Evolutionary conservation across 2,329 filamentous ascomycete genomes (phyloP).

Genomic region (Colletotrichum sp.): DNA sequence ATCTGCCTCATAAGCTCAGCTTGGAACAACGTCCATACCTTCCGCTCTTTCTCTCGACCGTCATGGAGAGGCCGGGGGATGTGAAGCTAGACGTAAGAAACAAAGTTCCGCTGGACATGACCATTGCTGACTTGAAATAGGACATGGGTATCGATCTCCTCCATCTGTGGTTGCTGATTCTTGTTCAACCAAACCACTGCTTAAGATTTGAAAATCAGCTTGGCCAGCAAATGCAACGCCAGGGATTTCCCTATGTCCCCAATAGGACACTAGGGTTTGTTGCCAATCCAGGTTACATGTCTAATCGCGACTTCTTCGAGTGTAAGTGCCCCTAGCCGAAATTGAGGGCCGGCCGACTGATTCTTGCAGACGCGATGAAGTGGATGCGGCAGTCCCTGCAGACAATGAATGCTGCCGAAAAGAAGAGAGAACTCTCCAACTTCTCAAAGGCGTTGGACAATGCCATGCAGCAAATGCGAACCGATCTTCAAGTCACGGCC

Average conservation of each 20-base stretch:
- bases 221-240: conserved; percentile 48
- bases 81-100: conserved; percentile 47
- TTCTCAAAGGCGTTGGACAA: conserved; percentile 48
- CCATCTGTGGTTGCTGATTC: conserved; percentile 57
- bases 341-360: background rate
- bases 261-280: conserved; percentile 40
- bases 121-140: conserved; percentile 19
- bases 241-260: conserved; percentile 48
- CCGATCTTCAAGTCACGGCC: conserved; percentile 48
- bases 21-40: conserved; percentile 49
- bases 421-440: conserved; percentile 41
- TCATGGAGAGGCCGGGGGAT: conserved; percentile 49
- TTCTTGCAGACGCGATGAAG: conserved; percentile 39
- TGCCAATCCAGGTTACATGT: conserved; percentile 50
- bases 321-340: conserved; percentile 31
- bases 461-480: conserved; percentile 60
- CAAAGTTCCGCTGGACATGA: background rate
- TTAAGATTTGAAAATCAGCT: conserved; percentile 56
- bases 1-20: conserved; percentile 41
- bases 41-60: conserved; percentile 55
- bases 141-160: conserved; percentile 49
- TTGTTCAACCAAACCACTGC: conserved; percentile 54
- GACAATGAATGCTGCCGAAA: conserved; percentile 37
- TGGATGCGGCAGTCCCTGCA: conserved; percentile 56
- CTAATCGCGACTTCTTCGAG: conserved; percentile 55